phyloP scores from a whole-genome alignment of 805 yeast species.

The Isabelozyma rhagii region DNA sequence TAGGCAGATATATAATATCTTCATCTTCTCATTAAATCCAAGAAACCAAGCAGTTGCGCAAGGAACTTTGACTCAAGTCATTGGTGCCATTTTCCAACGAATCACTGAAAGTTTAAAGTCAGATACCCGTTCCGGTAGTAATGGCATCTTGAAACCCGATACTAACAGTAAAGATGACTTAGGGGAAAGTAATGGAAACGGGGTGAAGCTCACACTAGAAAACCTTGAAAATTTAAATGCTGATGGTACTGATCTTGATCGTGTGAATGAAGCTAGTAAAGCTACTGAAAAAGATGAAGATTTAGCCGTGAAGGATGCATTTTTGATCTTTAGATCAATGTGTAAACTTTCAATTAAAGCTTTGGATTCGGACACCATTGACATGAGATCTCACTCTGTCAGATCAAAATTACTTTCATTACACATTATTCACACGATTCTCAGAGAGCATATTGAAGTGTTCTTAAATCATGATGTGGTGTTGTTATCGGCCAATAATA shows the following conservation, averaged over 20 bases:
- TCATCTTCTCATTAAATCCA: slow-evolving; percentile 76
- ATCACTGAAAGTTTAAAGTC: slow-evolving; percentile 40
- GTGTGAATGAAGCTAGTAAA: slow-evolving; percentile 46
- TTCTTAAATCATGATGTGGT: slow-evolving; percentile 61
- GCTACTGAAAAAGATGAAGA: slow-evolving; percentile 58
- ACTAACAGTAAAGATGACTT: slow-evolving; percentile 24
- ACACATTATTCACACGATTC: slow-evolving; percentile 81
- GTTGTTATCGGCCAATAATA: slow-evolving; percentile 48
- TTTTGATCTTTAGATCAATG: slow-evolving; percentile 89
- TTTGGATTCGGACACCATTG: slow-evolving; percentile 71
- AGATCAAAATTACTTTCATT: slow-evolving; percentile 87
- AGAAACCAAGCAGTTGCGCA: slow-evolving; percentile 92
- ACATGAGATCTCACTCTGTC: slow-evolving; percentile 87
- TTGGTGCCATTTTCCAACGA: slow-evolving; percentile 79
- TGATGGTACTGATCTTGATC: slow-evolving; percentile 47
- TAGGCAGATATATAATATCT: slow-evolving; percentile 89
- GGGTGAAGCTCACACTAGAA: slow-evolving; percentile 51
- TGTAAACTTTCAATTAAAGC: slow-evolving; percentile 86
- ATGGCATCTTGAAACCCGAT: slow-evolving; percentile 14
- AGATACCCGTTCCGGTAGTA: slow-evolving; percentile 30
- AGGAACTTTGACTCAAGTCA: slow-evolving; percentile 89
- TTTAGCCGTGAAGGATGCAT: slow-evolving; percentile 81
- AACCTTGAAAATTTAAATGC: slow-evolving; percentile 56
- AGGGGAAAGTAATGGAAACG: slow-evolving; percentile 12
- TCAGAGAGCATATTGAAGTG: slow-evolving; percentile 80